Conservation (phyloP, 2,329 filamentous ascomycete genomes). For the Aspergillus hiratsukae region DNA sequence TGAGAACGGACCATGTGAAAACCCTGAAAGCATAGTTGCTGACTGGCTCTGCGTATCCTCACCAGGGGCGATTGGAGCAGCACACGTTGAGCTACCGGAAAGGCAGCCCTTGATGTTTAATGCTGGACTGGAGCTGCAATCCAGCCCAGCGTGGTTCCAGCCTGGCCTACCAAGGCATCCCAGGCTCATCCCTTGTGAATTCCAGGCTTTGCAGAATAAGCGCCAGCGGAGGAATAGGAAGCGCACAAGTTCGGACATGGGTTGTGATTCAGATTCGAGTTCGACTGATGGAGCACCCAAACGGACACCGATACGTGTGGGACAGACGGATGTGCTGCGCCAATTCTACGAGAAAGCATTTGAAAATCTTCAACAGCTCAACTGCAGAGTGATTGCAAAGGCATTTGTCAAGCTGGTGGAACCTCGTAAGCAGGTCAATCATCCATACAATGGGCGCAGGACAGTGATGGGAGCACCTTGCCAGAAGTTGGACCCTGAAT, state of each 20-base stretch:
- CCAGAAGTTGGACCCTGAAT: constrained; percentile 32
- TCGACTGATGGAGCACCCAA: constrained; percentile 16
- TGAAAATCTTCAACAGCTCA: constrained; percentile 38
- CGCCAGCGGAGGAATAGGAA: constrained; percentile 22
- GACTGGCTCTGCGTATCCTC: neutral
- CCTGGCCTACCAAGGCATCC: constrained; percentile 12
- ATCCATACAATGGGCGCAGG: constrained; percentile 43
- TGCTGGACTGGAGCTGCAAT: constrained; percentile 11
- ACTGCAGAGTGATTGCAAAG: constrained; percentile 40
- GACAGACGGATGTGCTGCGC: constrained; percentile 22
- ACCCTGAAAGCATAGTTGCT: neutral
- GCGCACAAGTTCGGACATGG: constrained; percentile 11
- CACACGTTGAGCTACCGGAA: constrained; percentile 11
- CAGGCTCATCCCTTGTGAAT: constrained; percentile 31
- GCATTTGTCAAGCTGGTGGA: constrained; percentile 41
- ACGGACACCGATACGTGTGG: constrained; percentile 26
- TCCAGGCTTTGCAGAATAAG: constrained; percentile 24
- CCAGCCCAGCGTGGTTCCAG: constrained; percentile 22
- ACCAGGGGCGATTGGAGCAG: neutral
- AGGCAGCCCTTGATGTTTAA: constrained; percentile 9
- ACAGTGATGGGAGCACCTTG: constrained; percentile 11
- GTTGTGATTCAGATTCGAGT: constrained; percentile 14
- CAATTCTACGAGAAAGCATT: constrained; percentile 38
- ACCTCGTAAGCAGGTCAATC: constrained; percentile 41
- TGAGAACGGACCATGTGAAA: constrained; percentile 12